Base-by-base conservation (phyloP, 768 basidiomycete species). In the Chiua virens region DNA sequence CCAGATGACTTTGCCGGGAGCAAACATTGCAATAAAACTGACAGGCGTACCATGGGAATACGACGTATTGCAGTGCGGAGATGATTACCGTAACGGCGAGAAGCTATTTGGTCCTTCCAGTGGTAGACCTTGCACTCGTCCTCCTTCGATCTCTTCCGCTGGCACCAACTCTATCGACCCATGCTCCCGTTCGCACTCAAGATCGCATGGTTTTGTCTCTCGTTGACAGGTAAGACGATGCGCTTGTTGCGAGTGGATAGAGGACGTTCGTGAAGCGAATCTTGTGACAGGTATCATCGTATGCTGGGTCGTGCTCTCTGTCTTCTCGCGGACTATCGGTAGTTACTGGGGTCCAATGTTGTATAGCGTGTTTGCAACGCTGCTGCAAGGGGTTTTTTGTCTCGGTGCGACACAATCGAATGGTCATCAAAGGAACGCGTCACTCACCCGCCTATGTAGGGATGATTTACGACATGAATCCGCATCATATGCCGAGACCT, bases 391-490 rank as follows among this genome's bases (percentile, higher is more conserved):
- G 3, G 68, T 75, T 9, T 85, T 87, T 59, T 83, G 80, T 59
- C 62, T 87, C 3, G 84, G 86, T 84, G 48, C 45, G 76, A n/a
- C 41, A 0, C 5, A 5, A 14, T n/a, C 15, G 22, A 30, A 15
- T 21, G n/a, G 25, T 13, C 21, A 15, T 18, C 8, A 21, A 42
- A 27, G 42, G 20, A 18, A n/a, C 4, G 10, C 11, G 4, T 32
- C 32, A 27, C 40, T 58, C 22, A 54, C 34, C 13, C 45, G 17
- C 17, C 18, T 56, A 8, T 30, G 21, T 43, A 86, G 86, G 85
- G 11, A 76, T 87, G 67, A 73, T 82, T 14, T 86, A 81, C 75
- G 64, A 68, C 45, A 86, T 87, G 85, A 71, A 82, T 55, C 82
- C 85, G 1, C 71, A 69, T 43, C 60, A 52, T 18, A 87, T 87